These are phyloP conservation scores for Adansonia rubrostipa DNA, from an alignment of 441 rosid genomes.

Conservation along the genomic window DNA sequence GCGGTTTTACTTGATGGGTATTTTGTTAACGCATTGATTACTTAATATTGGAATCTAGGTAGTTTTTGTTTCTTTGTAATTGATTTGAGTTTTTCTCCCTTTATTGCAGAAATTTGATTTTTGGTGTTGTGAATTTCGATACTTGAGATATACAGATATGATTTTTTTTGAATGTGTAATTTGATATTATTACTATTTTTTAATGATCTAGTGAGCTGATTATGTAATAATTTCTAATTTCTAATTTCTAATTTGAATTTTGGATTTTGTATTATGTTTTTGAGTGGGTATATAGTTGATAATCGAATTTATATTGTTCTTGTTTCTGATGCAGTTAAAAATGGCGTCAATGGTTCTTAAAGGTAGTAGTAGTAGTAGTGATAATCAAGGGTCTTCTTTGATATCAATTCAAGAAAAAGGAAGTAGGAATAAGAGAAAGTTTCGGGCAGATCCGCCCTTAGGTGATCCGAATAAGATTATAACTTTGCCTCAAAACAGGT, in stretches of 20 bases:
- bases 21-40: slow-evolving; percentile 32
- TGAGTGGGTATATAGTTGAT: slow-evolving; percentile 24
- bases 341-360: slow-evolving; percentile 73
- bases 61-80: slow-evolving; percentile 19
- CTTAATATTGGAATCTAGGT: slow-evolving; percentile 25
- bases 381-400: slow-evolving; percentile 51
- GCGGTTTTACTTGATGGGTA: slow-evolving; percentile 31
- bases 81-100: slow-evolving; percentile 30
- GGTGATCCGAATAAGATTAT: slow-evolving; percentile 50
- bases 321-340: slow-evolving; percentile 43
- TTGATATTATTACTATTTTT: slow-evolving; percentile 11
- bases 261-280: neutral
- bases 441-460: slow-evolving; percentile 78
- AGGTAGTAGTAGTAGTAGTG: slow-evolving; percentile 40
- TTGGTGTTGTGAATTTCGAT: slow-evolving; percentile 1
- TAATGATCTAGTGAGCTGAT: slow-evolving; percentile 33
- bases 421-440: slow-evolving; percentile 89
- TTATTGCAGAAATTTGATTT: neutral
- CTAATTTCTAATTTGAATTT: neutral
- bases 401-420: slow-evolving; percentile 75
- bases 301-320: slow-evolving; percentile 10
- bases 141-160: slow-evolving; percentile 18
- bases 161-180: slow-evolving; percentile 22
- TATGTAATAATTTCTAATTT: neutral
- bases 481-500: slow-evolving; percentile 55